Conservation (phyloP, 202 grass and related monocot species). For the Setaria italica region DNA sequence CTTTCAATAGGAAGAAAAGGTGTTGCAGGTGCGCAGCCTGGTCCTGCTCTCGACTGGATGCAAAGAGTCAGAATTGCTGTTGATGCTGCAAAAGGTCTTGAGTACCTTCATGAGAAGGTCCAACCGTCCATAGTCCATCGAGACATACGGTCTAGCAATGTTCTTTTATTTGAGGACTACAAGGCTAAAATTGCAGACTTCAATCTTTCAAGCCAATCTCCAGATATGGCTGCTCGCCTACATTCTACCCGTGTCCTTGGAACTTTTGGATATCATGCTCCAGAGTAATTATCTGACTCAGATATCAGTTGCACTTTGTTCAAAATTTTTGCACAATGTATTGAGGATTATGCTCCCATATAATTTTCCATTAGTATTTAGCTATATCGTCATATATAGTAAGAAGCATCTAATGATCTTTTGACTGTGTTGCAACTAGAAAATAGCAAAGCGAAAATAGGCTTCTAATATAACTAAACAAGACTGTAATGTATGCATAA, state of each 20-base stretch:
- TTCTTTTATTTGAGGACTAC: conserved; percentile 77
- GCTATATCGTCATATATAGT: background rate
- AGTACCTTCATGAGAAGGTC: conserved; percentile 74
- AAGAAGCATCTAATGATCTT: conserved; percentile 6
- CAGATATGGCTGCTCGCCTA: conserved; percentile 72
- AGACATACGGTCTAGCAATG: conserved; percentile 71
- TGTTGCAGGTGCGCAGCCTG: conserved; percentile 65
- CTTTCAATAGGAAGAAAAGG: conserved; percentile 65
- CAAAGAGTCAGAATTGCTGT: conserved; percentile 67
- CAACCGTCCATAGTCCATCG: conserved; percentile 65
- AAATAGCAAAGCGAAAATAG: background rate
- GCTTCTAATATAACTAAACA: background rate
- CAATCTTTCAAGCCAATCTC: conserved; percentile 69
- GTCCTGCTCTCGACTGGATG: conserved; percentile 68
- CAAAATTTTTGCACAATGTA: background rate
- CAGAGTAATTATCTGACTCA: conserved; percentile 59
- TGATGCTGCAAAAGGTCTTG: conserved; percentile 72
- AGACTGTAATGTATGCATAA: background rate
- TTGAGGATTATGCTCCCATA: background rate
- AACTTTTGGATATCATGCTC: conserved; percentile 72
- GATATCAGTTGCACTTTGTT: conserved; percentile 16
- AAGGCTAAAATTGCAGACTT: conserved; percentile 77
- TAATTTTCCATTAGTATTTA: conserved; percentile 7
- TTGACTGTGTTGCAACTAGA: conserved; percentile 10
- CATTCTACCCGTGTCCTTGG: conserved; percentile 73